Base-by-base conservation (phyloP, 305 asterid genomes). In the Fraxinus floribunda region DNA sequence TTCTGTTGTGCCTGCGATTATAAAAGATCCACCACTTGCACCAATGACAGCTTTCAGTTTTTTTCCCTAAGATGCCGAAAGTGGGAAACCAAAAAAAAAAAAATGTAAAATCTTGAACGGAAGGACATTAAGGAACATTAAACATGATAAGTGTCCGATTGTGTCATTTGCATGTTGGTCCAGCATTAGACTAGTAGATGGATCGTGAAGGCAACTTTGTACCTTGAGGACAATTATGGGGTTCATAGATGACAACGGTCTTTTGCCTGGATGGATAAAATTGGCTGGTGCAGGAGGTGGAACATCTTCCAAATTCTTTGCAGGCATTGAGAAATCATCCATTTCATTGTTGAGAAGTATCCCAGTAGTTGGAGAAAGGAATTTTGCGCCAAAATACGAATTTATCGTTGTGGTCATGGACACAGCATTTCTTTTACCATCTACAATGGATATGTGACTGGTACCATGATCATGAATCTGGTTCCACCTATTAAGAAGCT, bases 321-420 rank as follows among this genome's bases (percentile, higher is more conserved):
- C 82, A 18, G 97, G 93, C 41, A 86, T 84, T 24, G 95, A 91
- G 88, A 94, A 94, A 75, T 93, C 98, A 81, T 90, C 97, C 98
- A 94, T 94, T 82, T 91, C 95, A 72, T 94, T 92, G 90, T 93
- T 94, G 76, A 94, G 95, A 79, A 94, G 46, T 80, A 94, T 90
- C 30, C 97, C 97, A 8, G 97, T 93, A 64, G 81, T 80, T 2
- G 86, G 87, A 1, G 98, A 94, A 38, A 91, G 86, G 83, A 90
- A 80, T 55, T 64, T 84, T 20, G 95, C 85, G 3, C 98, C 98
- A 15, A 93, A 93, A 79, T 87, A 90, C 9, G 83, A 41, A 30
- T 93, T 93, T 35, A 92, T 38, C 4, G 98, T 89, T 57, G 83
- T 86, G 3, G 98, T 94, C 92, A 94, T 84, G 11, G 98, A 93